Percentiles rank a stretch among this genome's conserved stretches.
Evolutionary conservation across 768 basidiomycete species (phyloP).

Genomic region (Lactarius sanguifluus): DNA sequence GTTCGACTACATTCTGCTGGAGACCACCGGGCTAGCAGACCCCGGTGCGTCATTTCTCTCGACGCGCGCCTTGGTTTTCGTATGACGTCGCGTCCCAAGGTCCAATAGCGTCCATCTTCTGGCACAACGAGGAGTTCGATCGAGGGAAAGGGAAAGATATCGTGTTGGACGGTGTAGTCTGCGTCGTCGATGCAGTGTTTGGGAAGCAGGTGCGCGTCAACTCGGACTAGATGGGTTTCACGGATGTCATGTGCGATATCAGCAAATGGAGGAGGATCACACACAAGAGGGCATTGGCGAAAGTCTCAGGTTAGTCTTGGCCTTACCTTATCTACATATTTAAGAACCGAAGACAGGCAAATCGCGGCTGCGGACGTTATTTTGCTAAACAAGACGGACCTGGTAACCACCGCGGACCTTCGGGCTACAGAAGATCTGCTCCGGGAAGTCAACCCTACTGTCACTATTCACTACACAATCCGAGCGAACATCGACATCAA

Average conservation of each 20-base stretch:
- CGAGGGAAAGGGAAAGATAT: slow-evolving; percentile 68
- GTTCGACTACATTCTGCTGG: slow-evolving; percentile 94
- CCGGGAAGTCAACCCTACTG: slow-evolving; percentile 74
- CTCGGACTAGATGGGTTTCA: too few species aligned
- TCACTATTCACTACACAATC: slow-evolving; percentile 70
- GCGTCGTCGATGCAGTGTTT: slow-evolving; percentile 89
- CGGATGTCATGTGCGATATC: not conserved
- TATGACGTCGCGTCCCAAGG: slow-evolving; percentile 41
- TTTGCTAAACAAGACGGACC: slow-evolving; percentile 87
- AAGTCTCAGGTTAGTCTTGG: slow-evolving; percentile 62
- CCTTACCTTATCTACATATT: not conserved
- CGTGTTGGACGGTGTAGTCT: slow-evolving; percentile 83
- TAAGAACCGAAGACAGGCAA: slow-evolving; percentile 56
- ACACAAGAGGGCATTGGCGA: slow-evolving; percentile 67
- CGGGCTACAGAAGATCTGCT: slow-evolving; percentile 58
- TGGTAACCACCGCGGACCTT: slow-evolving; percentile 52
- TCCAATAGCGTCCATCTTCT: slow-evolving; percentile 86
- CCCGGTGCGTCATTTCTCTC: slow-evolving; percentile 55
- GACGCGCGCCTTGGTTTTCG: not conserved
- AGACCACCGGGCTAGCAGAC: slow-evolving; percentile 95
- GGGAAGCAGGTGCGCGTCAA: slow-evolving; percentile 49
- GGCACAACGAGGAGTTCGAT: slow-evolving; percentile 82
- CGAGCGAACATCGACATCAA: slow-evolving; percentile 72
- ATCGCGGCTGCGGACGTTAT: slow-evolving; percentile 91
- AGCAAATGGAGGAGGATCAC: slow-evolving; percentile 89